Evolutionary conservation across 805 yeast species (phyloP), one percentile per base, ranked within the genome.

Genomic region (Candida suzukii): DNA sequence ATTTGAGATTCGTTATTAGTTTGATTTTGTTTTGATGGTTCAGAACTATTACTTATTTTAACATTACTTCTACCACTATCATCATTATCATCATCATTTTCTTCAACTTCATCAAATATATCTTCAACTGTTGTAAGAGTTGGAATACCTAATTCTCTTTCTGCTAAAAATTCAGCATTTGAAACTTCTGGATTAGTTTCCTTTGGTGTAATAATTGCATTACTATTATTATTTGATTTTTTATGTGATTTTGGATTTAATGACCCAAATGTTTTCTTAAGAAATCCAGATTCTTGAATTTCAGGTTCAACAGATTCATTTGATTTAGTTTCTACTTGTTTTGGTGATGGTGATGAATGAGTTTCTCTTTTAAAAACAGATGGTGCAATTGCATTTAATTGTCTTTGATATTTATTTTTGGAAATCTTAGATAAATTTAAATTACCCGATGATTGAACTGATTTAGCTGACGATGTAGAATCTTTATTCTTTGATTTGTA

Each of bases 361-460:
- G 8, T 13, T 26, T 36, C 5, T 8, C 37, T 35, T 16, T 35
- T 25, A 22, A 35, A 24, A 2, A 24, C 8, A 3, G 29, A 24
- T 24, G 37, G 29, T 3, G 38, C 25, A 11, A 32, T 17, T 9
- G 11, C 21, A 22, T 9, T 25, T 21, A 35, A 3, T 16, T 24
- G 29, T n/a, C 29, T 25, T 3, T 26, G 26, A 4, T 27, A 14
- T 18, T 36, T 36, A 40, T 48, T 49, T 17, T 44, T 43, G 10
- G 54, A 51, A 8, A 46, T 44, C 24, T 43, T 46, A 4, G 31
- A 17, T 9, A 38, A 16, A 35, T 35, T 35, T n/a, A 35, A 21
- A 14, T n/a, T n/a, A n/a, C n/a, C n/a, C n/a, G n/a, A n/a, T n/a
- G 36, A 7, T 7, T 13, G 11, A 3, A 18, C 35, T 8, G 17